Conservation (phyloP, 2,329 filamentous ascomycete genomes). For the Fusarium hostae region DNA sequence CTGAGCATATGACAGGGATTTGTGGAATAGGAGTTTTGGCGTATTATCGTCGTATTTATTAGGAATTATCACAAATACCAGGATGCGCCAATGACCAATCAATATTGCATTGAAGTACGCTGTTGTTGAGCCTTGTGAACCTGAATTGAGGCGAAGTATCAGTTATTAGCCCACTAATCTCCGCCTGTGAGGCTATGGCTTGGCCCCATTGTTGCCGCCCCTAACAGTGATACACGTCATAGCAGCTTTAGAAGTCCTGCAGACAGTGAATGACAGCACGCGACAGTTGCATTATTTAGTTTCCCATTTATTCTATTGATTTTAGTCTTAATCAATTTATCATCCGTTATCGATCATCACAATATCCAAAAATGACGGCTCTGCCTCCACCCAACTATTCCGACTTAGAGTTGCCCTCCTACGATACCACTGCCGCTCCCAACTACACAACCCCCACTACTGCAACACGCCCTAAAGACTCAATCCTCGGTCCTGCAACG, state of each 20-base stretch:
- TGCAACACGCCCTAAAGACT: conserved; percentile 12
- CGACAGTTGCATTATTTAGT: conserved; percentile 18
- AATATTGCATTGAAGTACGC: background rate
- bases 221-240: conserved; percentile 33
- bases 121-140: background rate
- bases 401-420: conserved; percentile 39
- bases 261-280: conserved; percentile 18
- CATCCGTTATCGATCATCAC: background rate
- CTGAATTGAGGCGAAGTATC: conserved; percentile 15
- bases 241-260: background rate
- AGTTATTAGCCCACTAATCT: background rate
- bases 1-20: background rate
- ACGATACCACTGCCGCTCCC: conserved; percentile 30
- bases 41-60: conserved; percentile 20
- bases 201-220: background rate
- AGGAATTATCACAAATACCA: conserved; percentile 22
- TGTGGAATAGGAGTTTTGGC: conserved; percentile 26
- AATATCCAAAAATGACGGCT: conserved; percentile 20
- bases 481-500: conserved; percentile 46
- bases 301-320: background rate
- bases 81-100: background rate
- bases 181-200: conserved; percentile 12
- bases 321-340: background rate
- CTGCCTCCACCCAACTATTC: conserved; percentile 19
- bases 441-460: background rate